Percentiles rank a stretch among this genome's conserved stretches.
Conservation (phyloP, 225 moss, liverwort and hornwort genomes). For the Marchantia paleacea region DNA sequence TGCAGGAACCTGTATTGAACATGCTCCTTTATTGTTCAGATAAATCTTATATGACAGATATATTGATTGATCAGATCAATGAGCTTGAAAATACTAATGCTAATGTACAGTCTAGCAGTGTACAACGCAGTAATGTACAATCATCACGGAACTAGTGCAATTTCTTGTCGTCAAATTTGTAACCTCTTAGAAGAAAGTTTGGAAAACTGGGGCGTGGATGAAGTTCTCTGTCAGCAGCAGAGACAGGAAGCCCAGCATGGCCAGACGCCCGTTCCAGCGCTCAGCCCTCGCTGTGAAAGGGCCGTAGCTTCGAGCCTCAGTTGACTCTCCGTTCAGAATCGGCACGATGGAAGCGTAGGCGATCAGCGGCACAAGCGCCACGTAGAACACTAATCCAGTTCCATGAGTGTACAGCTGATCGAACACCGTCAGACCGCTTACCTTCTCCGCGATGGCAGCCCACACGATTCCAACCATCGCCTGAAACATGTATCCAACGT, state of each 20-base stretch:
- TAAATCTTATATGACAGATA: too few relatives aligned
- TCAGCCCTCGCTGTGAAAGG: constrained; percentile 35
- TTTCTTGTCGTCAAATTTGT: not conserved
- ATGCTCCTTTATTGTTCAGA: too few relatives aligned
- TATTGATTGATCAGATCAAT: too few relatives aligned
- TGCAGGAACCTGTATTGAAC: too few relatives aligned
- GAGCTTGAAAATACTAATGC: too few relatives aligned
- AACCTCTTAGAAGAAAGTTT: constrained; percentile 18
- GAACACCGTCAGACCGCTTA: constrained; percentile 38
- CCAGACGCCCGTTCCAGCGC: constrained; percentile 44
- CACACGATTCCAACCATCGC: constrained; percentile 41
- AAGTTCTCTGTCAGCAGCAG: constrained; percentile 30
- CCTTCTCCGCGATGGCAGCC: constrained; percentile 31
- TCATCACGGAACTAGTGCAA: too few relatives aligned
- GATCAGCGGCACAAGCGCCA: constrained; percentile 31
- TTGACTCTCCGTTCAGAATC: constrained; percentile 34
- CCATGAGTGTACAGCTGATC: constrained; percentile 40
- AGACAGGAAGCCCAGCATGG: constrained; percentile 40
- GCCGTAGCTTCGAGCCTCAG: constrained; percentile 29
- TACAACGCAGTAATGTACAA: too few relatives aligned
- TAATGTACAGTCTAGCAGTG: too few relatives aligned
- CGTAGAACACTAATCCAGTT: constrained; percentile 20
- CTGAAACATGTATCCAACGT: too few relatives aligned
- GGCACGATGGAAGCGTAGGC: constrained; percentile 31
- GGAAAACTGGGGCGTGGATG: constrained; percentile 30